Conservation (phyloP, 2,329 filamentous ascomycete genomes). For the Colletotrichum lentis region DNA sequence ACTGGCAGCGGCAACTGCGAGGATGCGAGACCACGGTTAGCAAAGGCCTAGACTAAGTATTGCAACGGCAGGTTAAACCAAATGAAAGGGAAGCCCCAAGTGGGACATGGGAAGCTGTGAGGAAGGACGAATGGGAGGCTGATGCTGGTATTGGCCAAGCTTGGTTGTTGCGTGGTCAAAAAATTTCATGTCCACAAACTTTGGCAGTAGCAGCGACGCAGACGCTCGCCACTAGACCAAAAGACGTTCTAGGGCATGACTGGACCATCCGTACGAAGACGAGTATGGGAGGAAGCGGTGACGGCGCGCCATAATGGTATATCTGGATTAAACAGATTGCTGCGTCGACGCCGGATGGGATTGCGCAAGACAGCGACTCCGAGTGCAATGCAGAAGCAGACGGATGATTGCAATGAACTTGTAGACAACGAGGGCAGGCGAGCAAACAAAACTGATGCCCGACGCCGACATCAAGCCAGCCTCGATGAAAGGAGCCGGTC, state of each 20-base stretch:
- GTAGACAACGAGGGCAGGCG: too few species aligned
- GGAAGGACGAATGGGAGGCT: background rate
- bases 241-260: background rate
- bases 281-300: background rate
- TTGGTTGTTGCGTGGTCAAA: slow-evolving; percentile 9
- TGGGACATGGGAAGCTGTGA: background rate
- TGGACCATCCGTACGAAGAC: slow-evolving; percentile 12
- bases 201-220: background rate
- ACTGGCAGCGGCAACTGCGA: slow-evolving; percentile 30
- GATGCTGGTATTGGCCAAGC: background rate
- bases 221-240: background rate
- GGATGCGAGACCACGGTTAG: background rate
- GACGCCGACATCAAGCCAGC: background rate
- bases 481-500: background rate
- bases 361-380: background rate
- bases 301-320: background rate
- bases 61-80: background rate
- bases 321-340: slow-evolving; percentile 3
- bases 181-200: background rate
- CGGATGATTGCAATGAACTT: background rate
- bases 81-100: background rate
- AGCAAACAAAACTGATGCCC: background rate
- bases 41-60: background rate
- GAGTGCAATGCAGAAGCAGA: background rate
- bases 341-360: background rate